A percentile compares a stretch with the other conserved stretches of the same genome.
phyloP scores from a whole-genome alignment of 352 stramenopile genomes.

The Blastocystis sp. region DNA sequence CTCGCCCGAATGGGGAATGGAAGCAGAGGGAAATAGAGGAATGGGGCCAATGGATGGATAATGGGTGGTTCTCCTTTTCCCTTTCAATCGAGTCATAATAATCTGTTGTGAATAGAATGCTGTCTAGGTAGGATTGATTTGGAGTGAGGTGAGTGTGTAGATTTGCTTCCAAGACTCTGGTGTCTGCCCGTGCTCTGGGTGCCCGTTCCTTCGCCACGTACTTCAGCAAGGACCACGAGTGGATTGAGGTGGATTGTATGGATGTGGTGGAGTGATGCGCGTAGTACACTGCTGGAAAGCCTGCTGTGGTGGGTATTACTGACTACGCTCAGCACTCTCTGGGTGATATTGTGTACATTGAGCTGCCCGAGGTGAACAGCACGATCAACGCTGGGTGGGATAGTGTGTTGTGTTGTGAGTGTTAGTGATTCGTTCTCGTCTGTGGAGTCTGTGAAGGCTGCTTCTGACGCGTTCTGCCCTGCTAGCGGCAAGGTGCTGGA shows the following conservation, averaged over 20 bases:
- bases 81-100: not conserved
- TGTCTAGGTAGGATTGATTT: constrained; percentile 60
- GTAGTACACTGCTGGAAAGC: constrained; percentile 70
- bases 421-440: constrained; percentile 87
- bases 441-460: constrained; percentile 94
- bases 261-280: not conserved
- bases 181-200: constrained; percentile 25
- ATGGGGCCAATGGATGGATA: not conserved
- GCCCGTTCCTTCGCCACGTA: constrained; percentile 70
- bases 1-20: not conserved
- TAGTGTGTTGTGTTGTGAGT: constrained; percentile 21
- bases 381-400: constrained; percentile 78
- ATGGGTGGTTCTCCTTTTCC: constrained; percentile 3
- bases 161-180: constrained; percentile 69
- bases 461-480: constrained; percentile 88
- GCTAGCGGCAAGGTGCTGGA: constrained; percentile 86
- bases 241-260: constrained; percentile 59
- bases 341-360: constrained; percentile 94
- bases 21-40: not conserved
- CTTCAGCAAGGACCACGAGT: constrained; percentile 70
- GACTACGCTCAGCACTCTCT: constrained; percentile 92
- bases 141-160: not conserved
- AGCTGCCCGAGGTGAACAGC: constrained; percentile 87
- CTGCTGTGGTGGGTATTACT: constrained; percentile 86
- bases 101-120: constrained; percentile 32